Base-by-base conservation (phyloP, 768 basidiomycete genomes). In the Mycena galopus region DNA sequence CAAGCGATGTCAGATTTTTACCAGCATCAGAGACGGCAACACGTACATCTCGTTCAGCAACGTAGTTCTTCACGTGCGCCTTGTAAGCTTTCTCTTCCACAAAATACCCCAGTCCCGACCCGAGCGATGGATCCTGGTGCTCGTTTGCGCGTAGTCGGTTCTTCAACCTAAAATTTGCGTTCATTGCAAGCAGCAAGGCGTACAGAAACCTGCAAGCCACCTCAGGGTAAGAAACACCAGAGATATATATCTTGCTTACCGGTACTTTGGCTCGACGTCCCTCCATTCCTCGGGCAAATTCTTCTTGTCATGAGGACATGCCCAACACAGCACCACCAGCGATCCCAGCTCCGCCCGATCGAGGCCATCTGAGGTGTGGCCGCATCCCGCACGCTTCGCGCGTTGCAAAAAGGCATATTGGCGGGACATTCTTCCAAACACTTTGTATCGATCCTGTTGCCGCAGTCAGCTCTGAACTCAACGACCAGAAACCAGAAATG, bases 131-230 rank as follows among this genome's bases (percentile, higher is more conserved):
- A 55, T 78, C 75, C 1, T 60, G 47, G n/a, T 65, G 33, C 8
- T 75, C 71, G 3, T n/a, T n/a, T n/a, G n/a, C n/a, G n/a, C n/a
- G n/a, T n/a, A n/a, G n/a, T n/a, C n/a, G n/a, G n/a, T n/a, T 63
- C 62, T 77, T 78, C 3, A 78, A 56, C 0, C 71, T 62, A 58
- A 78, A 81, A 50, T 78, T 78, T 8, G 77, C 66, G 27, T 79
- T 75, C 14, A 78, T 32, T 8, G 73, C 71, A 0, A 75, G 21
- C 12, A 73, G 4, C 12, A 72, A 35, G 51, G 53, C 69, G 35
- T 69, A 76, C 7, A 78, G 29, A 37, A 62, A 74, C 1, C 76
- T 74, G 23, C 3, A 17, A 11, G 19, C 19, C 10, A 21, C 10
- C 51, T 56, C 29, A 19, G 39, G 5, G 12, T 16, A 16, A 17